phyloP scores from a whole-genome alignment of 208 protist genomes.

The Trypanosoma mega region DNA sequence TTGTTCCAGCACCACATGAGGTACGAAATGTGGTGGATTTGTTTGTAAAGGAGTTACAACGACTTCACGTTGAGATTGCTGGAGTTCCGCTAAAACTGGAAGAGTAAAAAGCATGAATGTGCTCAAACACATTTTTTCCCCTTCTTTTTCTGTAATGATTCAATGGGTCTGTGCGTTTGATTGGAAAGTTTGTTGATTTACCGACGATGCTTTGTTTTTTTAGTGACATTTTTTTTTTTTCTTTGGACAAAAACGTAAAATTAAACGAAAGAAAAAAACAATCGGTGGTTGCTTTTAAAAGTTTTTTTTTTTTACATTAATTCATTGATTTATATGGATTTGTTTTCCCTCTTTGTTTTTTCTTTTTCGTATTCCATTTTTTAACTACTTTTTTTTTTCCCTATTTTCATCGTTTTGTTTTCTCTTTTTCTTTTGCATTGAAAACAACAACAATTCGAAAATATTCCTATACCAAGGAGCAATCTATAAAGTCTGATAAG shows the following conservation, averaged over 20 bases:
- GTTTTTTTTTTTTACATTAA: not conserved
- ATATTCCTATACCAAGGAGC: not conserved
- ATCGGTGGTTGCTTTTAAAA: not conserved
- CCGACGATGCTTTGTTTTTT: not conserved
- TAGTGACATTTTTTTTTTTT: conserved; percentile 19
- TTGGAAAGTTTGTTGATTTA: not conserved
- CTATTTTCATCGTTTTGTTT: conserved; percentile 11
- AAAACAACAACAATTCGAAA: not conserved
- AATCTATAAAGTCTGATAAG: not conserved
- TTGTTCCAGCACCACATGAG: conserved; percentile 4
- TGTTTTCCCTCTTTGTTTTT: conserved; percentile 4
- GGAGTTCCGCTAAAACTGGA: not conserved
- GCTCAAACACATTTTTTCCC: too few relatives aligned
- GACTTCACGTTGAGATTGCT: conserved; percentile 1
- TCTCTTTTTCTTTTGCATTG: not conserved
- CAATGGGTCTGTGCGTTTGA: not conserved
- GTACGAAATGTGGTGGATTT: conserved; percentile 3
- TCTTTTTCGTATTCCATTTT: conserved; percentile 7
- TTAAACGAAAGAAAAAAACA: not conserved
- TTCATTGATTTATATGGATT: conserved; percentile 2
- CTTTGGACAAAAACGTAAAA: not conserved
- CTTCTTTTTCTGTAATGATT: too few relatives aligned
- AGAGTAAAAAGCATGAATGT: too few relatives aligned
- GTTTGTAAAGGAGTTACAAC: not conserved
- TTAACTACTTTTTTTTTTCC: conserved; percentile 9